Evolutionary conservation across 371 early-diverging fungal species (phyloP).

Genomic region (Lichtheimia hyalospora): DNA sequence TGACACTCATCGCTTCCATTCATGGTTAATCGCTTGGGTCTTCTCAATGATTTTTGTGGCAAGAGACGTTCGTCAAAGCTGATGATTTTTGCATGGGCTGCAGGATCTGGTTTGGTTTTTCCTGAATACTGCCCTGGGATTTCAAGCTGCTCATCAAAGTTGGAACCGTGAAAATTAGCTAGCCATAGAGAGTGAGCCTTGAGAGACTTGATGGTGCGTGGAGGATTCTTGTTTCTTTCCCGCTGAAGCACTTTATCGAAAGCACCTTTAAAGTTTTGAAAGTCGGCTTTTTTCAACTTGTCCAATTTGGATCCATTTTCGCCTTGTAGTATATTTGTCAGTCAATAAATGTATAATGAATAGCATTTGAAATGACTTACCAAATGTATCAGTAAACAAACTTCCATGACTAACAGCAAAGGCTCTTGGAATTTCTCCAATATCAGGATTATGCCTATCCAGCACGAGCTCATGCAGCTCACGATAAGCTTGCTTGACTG

Average conservation of each 20-base stretch:
- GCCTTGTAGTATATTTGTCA: constrained; percentile 17
- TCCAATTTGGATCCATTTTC: constrained; percentile 49
- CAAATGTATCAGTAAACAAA: constrained; percentile 20
- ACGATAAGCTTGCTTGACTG: constrained; percentile 11
- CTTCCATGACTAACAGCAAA: constrained; percentile 56
- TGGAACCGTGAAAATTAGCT: constrained; percentile 38
- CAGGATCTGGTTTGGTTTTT: constrained; percentile 40
- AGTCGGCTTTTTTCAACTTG: constrained; percentile 30
- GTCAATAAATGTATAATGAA: neutral
- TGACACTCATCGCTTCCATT: constrained; percentile 73
- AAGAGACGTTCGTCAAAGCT: constrained; percentile 63
- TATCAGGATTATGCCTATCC: constrained; percentile 15
- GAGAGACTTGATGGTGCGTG: constrained; percentile 31
- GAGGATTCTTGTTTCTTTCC: neutral
- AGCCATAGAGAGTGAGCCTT: constrained; percentile 75
- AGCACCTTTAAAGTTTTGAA: neutral
- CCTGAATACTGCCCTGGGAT: constrained; percentile 79
- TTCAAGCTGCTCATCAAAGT: constrained; percentile 54
- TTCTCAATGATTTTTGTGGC: constrained; percentile 70
- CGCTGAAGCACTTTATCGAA: constrained; percentile 23
- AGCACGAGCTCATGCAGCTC: constrained; percentile 41
- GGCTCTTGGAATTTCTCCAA: constrained; percentile 36
- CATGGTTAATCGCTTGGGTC: constrained; percentile 71
- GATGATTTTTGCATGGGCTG: constrained; percentile 57
- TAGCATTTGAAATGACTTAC: constrained; percentile 41